Evolutionary conservation across 2,329 filamentous ascomycete species (phyloP).

Genomic region (Lachnellula suecica): DNA sequence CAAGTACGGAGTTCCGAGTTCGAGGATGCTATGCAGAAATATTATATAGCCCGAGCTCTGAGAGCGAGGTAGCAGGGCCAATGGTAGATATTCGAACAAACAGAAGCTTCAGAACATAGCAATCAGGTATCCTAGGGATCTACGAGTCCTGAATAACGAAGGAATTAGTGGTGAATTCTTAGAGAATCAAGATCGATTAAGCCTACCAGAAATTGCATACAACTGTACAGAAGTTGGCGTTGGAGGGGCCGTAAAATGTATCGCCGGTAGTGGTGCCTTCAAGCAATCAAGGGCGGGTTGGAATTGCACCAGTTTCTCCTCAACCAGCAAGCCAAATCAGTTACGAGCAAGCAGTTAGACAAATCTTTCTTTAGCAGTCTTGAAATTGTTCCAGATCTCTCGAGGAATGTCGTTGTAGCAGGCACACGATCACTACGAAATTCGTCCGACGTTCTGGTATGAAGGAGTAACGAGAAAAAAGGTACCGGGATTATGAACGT

Average conservation of each 20-base stretch:
- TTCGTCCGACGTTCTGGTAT: conserved; percentile 13
- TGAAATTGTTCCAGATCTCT: conserved; percentile 1
- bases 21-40: neutral
- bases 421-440: conserved; percentile 19
- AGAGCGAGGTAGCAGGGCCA: conserved; percentile 5
- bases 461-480: conserved; percentile 22
- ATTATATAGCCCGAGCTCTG: conserved; percentile 9
- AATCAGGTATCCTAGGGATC: conserved; percentile 7
- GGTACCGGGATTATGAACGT: conserved; percentile 19
- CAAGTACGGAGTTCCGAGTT: neutral
- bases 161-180: conserved; percentile 3
- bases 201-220: conserved; percentile 13
- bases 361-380: neutral
- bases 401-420: conserved; percentile 6
- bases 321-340: neutral
- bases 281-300: conserved; percentile 4
- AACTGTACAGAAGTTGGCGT: conserved; percentile 8
- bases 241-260: conserved; percentile 3
- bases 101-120: conserved; percentile 20
- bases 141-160: conserved; percentile 1
- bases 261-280: conserved; percentile 1
- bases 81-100: conserved; percentile 11
- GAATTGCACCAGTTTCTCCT: neutral
- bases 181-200: neutral
- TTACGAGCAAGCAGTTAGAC: neutral